phyloP scores from a whole-genome alignment of 305 asterid species.

The Fraxinus nigra region DNA sequence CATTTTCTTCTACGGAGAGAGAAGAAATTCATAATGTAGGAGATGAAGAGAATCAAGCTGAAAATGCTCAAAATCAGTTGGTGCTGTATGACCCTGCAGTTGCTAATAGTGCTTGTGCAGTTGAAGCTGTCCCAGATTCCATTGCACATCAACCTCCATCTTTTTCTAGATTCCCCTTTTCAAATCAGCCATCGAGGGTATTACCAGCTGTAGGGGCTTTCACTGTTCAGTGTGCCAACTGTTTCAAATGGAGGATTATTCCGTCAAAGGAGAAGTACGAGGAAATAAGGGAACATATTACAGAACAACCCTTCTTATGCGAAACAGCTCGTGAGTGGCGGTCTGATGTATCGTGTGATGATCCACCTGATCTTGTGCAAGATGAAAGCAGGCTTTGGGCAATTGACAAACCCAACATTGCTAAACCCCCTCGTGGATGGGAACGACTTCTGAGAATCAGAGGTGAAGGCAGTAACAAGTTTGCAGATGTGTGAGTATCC shows the following conservation, averaged over 20 bases:
- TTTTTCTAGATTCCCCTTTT: background rate
- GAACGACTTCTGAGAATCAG: slow-evolving; percentile 67
- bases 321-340: slow-evolving; percentile 72
- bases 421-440: slow-evolving; percentile 85
- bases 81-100: slow-evolving; percentile 57
- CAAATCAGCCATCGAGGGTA: slow-evolving; percentile 31
- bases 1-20: slow-evolving; percentile 25
- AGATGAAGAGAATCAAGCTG: slow-evolving; percentile 41
- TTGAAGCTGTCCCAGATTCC: slow-evolving; percentile 26
- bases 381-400: slow-evolving; percentile 92
- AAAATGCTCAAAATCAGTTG: slow-evolving; percentile 53
- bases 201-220: slow-evolving; percentile 49
- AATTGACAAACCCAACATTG: slow-evolving; percentile 73
- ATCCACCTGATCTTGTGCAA: slow-evolving; percentile 65
- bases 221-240: slow-evolving; percentile 77
- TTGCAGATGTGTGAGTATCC: slow-evolving; percentile 82
- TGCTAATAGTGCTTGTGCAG: slow-evolving; percentile 29
- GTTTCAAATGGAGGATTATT: slow-evolving; percentile 86
- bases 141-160: background rate
- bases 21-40: slow-evolving; percentile 29
- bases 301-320: slow-evolving; percentile 37
- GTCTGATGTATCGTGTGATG: slow-evolving; percentile 59
- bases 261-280: slow-evolving; percentile 74
- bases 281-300: slow-evolving; percentile 66
- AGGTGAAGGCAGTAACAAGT: slow-evolving; percentile 67